A percentile compares a stretch with the other conserved stretches of the same genome.
These are phyloP conservation scores for Melocanna baccifera DNA, from an alignment of 176 grass and related monocot species.

Conservation along the genomic window DNA sequence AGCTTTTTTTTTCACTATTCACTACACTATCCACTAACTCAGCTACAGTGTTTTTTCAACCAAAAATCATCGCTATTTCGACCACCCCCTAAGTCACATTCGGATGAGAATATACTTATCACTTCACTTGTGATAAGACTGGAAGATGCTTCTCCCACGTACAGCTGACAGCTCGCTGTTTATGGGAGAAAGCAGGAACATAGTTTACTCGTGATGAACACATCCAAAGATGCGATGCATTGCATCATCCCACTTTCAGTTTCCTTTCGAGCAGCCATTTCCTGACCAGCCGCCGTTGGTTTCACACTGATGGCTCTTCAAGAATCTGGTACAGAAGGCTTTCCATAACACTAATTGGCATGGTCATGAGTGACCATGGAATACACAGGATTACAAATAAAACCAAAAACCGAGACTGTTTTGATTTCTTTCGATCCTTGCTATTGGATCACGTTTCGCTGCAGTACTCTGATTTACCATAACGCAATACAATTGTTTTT, in stretches of 20 bases:
- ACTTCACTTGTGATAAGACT: not conserved
- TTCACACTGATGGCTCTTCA: conserved; percentile 1
- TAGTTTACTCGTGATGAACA: not conserved
- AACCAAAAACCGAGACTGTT: not conserved
- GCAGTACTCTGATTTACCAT: too few relatives aligned
- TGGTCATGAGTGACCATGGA: not conserved
- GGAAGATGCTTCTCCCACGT: not conserved
- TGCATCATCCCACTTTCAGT: not conserved
- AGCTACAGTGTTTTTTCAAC: too few relatives aligned
- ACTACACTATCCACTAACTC: too few relatives aligned
- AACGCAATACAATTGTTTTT: too few relatives aligned
- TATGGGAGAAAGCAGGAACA: not conserved
- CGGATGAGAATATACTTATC: conserved; percentile 44
- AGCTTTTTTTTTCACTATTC: too few relatives aligned
- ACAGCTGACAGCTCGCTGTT: not conserved
- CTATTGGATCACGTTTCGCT: too few relatives aligned
- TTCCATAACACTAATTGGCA: not conserved
- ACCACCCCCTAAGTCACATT: not conserved
- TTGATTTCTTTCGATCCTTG: too few relatives aligned
- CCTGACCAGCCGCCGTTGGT: conserved; percentile 10
- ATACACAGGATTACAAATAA: not conserved
- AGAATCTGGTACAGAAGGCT: not conserved
- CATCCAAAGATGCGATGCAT: conserved; percentile 4
- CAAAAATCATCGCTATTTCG: too few relatives aligned
- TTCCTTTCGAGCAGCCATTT: not conserved